Evolutionary conservation across 2,329 filamentous ascomycete species (phyloP), one percentile per base, ranked within the genome.

Genomic region (Penicillium sp.): DNA sequence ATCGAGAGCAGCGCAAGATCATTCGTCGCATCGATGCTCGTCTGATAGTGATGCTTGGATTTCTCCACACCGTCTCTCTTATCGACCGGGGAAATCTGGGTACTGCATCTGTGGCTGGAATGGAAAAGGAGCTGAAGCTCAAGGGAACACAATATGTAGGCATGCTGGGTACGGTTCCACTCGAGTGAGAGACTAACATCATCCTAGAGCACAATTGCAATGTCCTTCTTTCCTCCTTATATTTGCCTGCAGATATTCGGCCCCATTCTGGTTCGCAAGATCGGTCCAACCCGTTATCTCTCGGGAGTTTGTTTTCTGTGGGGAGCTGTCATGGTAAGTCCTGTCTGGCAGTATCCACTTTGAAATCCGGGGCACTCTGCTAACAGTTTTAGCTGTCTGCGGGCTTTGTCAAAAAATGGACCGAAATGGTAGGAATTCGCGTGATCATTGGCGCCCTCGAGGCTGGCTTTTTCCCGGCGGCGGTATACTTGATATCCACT

Each of bases 391-490:
- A 45, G 42, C 22, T 45, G 2, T 45, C 42, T 45, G 42, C 42
- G 72, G 79, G 76, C 4, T 79, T 80, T 56, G 70, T 72, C 2
- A 62, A 78, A 6, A 68, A 69, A 30, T 81, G 77, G 70, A 60
- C 71, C 26, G 61, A 69, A 4, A 69, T 81, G 44, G 72, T 75
- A 4, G 78, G 70, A 6, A 69, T 81, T 10, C 71, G 79, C 51
- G 68, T 78, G 0, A 44, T 80, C 12, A 71, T 81, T 0, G 79
- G 79, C 51, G 67, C 80, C 13, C 62, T 81, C 17, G 78, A 81
- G 55, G 71, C 68, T 1, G 67, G 65, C 19, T 64, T 66, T 13
- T 64, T 64, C 40, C 64, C 64, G 7, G 50, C 28, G 7, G n/a
- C 50, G 12, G 30, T 53, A 3, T 53, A 53, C 22, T 33, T 53